Evolutionary conservation across 352 stramenopile genomes (phyloP).

Genomic region (Aphanomyces stellatus): DNA sequence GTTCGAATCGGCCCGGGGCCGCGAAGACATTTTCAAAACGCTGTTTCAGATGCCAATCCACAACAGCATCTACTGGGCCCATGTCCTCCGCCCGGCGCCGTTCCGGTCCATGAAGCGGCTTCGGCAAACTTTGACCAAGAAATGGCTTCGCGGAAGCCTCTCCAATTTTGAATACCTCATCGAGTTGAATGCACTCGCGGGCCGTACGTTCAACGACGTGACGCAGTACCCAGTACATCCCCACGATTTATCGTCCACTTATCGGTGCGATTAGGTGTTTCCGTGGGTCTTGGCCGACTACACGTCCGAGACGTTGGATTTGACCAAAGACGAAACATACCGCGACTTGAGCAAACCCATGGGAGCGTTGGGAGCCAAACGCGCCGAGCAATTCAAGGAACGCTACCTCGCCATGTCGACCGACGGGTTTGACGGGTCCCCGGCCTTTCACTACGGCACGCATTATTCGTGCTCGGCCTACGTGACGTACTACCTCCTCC

Average conservation of each 20-base stretch:
- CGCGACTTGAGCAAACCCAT: conserved; percentile 93
- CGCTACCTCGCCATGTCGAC: conserved; percentile 62
- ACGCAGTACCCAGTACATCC: conserved; percentile 91
- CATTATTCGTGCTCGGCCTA: conserved; percentile 96
- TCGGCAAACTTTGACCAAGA: conserved; percentile 56
- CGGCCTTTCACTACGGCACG: conserved; percentile 95
- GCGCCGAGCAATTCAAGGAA: conserved; percentile 79
- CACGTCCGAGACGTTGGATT: conserved; percentile 69
- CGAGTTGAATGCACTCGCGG: conserved; percentile 92
- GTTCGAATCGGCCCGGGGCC: conserved; percentile 39
- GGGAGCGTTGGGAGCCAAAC: conserved; percentile 80
- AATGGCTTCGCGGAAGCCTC: conserved; percentile 53
- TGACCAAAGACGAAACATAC: conserved; percentile 70
- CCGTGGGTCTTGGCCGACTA: conserved; percentile 94
- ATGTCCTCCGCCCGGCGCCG: conserved; percentile 49
- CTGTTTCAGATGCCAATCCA: conserved; percentile 74
- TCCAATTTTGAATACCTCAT: conserved; percentile 96
- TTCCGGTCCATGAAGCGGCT: conserved; percentile 58
- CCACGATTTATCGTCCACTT: no score
- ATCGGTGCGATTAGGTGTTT: conserved; percentile 51
- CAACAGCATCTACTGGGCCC: conserved; percentile 76
- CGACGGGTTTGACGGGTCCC: conserved; percentile 50
- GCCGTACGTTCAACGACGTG: conserved; percentile 96
- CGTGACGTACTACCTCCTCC: conserved; percentile 95
- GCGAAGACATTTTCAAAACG: conserved; percentile 59